A percentile compares a stretch with the other conserved stretches of the same genome.
Conservation (phyloP, 2,329 filamentous ascomycete genomes). For the Colletotrichum trifolii region DNA sequence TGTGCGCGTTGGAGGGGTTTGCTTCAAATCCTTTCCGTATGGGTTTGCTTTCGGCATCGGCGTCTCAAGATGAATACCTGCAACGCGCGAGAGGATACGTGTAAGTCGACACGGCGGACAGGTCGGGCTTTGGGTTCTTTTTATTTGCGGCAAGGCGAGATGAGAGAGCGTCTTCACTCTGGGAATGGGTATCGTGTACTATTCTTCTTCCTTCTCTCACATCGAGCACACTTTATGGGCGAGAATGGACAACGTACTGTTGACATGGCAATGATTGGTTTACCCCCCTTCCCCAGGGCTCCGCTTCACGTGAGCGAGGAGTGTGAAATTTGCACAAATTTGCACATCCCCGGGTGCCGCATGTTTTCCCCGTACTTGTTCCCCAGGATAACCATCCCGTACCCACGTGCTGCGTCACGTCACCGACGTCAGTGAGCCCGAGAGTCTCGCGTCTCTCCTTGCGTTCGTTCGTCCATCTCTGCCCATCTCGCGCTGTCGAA, state of each 20-base stretch:
- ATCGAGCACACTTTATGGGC: no score
- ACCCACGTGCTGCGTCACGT: conserved; percentile 22
- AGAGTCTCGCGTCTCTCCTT: background rate
- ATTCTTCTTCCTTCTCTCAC: no score
- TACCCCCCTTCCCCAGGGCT: no score
- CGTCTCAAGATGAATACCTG: conserved; percentile 35
- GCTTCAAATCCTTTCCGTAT: conserved; percentile 3
- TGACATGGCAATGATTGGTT: background rate
- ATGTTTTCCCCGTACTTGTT: background rate
- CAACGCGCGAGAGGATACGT: conserved; percentile 15
- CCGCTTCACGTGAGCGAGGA: no score
- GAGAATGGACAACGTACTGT: conserved; percentile 18
- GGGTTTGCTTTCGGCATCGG: conserved; percentile 27
- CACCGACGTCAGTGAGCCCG: conserved; percentile 9
- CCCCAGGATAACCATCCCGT: conserved; percentile 1
- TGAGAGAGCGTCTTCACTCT: background rate
- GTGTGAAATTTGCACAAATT: background rate
- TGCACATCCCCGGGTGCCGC: conserved; percentile 2
- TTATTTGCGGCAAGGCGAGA: background rate
- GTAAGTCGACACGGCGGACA: background rate
- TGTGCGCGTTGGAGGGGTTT: conserved; percentile 12
- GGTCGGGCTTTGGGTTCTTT: background rate
- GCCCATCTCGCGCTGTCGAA: no score
- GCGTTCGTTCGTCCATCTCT: background rate
- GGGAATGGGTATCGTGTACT: conserved; percentile 9